These are phyloP conservation scores for Stephania japonica DNA, from an alignment of 164 flowering plant species.

Conservation along the genomic window DNA sequence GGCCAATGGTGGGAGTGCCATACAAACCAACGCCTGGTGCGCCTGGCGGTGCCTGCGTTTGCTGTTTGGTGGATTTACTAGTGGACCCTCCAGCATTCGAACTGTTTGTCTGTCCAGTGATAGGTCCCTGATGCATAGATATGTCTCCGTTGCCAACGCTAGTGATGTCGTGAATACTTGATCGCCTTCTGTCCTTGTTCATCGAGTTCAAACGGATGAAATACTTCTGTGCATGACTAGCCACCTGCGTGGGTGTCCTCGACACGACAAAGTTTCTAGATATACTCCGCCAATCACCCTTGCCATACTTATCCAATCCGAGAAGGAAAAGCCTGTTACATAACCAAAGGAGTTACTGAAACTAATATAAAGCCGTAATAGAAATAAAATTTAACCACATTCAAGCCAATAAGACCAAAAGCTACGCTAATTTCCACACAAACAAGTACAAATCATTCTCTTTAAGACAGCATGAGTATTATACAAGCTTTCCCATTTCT, in stretches of 20 bases:
- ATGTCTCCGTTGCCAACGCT: slow-evolving; percentile 58
- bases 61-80: slow-evolving; percentile 46
- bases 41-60: slow-evolving; percentile 34
- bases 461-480: neutral
- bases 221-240: slow-evolving; percentile 93
- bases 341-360: neutral
- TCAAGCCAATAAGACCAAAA: neutral
- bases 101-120: slow-evolving; percentile 68
- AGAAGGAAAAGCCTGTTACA: slow-evolving; percentile 72
- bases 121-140: slow-evolving; percentile 62
- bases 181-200: slow-evolving; percentile 88
- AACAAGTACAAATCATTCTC: no score
- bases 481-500: neutral
- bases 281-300: slow-evolving; percentile 96
- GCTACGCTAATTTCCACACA: neutral
- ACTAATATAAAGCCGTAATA: neutral
- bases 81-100: slow-evolving; percentile 35
- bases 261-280: slow-evolving; percentile 88
- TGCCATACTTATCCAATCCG: slow-evolving; percentile 90
- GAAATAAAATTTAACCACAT: no score
- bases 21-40: slow-evolving; percentile 48
- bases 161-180: slow-evolving; percentile 93
- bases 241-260: slow-evolving; percentile 92
- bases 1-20: slow-evolving; percentile 67
- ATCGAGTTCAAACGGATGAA: slow-evolving; percentile 87